Conservation (phyloP, 257 asterid species). For the Salvia hispanica region DNA sequence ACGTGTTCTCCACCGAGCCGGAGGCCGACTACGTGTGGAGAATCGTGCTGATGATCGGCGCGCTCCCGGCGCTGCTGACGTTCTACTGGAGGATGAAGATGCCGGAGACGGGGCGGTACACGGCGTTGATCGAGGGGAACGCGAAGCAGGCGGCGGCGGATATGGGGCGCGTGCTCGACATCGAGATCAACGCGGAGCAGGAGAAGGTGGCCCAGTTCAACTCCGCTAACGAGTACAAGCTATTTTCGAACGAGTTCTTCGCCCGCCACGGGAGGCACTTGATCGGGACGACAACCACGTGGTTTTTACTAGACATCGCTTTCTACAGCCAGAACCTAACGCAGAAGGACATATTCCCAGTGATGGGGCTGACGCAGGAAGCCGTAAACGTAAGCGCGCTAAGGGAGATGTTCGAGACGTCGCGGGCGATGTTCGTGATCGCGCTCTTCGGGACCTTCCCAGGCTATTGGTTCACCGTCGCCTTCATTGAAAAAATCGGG, state of each 20-base stretch:
- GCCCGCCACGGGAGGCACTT: slow-evolving; percentile 38
- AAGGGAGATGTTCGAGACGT: slow-evolving; percentile 43
- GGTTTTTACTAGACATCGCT: slow-evolving; percentile 35
- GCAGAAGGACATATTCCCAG: slow-evolving; percentile 41
- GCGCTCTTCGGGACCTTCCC: slow-evolving; percentile 45
- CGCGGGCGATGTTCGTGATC: slow-evolving; percentile 47
- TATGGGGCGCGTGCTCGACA: slow-evolving; percentile 43
- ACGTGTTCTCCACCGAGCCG: slow-evolving; percentile 24
- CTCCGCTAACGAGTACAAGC: slow-evolving; percentile 33
- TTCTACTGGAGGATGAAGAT: slow-evolving; percentile 50
- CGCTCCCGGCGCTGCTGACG: slow-evolving; percentile 41
- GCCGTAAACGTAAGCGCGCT: slow-evolving; percentile 31
- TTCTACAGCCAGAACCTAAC: slow-evolving; percentile 31
- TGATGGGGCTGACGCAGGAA: slow-evolving; percentile 36
- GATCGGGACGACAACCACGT: slow-evolving; percentile 35
- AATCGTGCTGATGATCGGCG: slow-evolving; percentile 42
- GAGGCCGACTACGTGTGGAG: slow-evolving; percentile 44
- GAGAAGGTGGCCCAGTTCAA: slow-evolving; percentile 35
- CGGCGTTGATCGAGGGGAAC: slow-evolving; percentile 45
- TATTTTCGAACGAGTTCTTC: slow-evolving; percentile 35
- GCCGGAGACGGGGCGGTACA: slow-evolving; percentile 50
- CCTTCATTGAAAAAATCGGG: slow-evolving; percentile 42
- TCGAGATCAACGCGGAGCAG: slow-evolving; percentile 40
- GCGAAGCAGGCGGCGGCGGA: slow-evolving; percentile 45
- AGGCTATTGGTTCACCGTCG: slow-evolving; percentile 44